Conservation (phyloP, 345 rosid genomes). For the Brassica nigra region DNA sequence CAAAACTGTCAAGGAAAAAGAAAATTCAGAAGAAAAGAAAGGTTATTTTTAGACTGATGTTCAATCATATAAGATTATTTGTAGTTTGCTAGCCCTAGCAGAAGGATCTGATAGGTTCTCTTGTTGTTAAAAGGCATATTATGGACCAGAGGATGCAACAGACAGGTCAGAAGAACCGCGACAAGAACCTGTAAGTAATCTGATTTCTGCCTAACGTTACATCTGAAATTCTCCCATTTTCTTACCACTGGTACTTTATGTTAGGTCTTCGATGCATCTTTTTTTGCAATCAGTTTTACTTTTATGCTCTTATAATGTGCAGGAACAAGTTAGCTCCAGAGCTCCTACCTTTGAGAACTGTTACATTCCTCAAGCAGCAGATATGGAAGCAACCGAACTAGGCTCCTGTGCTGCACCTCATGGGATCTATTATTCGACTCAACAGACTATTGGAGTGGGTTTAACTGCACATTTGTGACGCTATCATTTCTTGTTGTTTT, state of each 20-base stretch:
- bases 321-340: conserved; percentile 55
- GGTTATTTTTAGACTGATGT: conserved; percentile 41
- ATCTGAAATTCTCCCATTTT: conserved; percentile 2
- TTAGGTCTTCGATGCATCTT: neutral
- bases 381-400: conserved; percentile 46
- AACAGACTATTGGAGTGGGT: conserved; percentile 49
- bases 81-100: neutral
- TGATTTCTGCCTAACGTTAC: conserved; percentile 40
- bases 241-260: neutral
- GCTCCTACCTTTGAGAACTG: conserved; percentile 42
- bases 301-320: conserved; percentile 7
- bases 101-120: conserved; percentile 7
- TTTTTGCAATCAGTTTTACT: neutral
- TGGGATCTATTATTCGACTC: conserved; percentile 50
- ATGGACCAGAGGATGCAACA: conserved; percentile 39
- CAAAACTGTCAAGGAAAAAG: conserved; percentile 50
- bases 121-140: conserved; percentile 41
- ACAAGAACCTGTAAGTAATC: conserved; percentile 39
- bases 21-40: conserved; percentile 56
- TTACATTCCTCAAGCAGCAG: conserved; percentile 54
- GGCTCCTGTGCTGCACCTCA: conserved; percentile 50
- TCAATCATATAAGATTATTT: conserved; percentile 23
- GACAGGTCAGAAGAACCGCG: conserved; percentile 46
- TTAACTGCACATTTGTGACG: neutral
- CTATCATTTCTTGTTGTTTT: neutral